Conservation (phyloP, 2,329 filamentous ascomycete species). For the Fusarium praegraminearum region DNA sequence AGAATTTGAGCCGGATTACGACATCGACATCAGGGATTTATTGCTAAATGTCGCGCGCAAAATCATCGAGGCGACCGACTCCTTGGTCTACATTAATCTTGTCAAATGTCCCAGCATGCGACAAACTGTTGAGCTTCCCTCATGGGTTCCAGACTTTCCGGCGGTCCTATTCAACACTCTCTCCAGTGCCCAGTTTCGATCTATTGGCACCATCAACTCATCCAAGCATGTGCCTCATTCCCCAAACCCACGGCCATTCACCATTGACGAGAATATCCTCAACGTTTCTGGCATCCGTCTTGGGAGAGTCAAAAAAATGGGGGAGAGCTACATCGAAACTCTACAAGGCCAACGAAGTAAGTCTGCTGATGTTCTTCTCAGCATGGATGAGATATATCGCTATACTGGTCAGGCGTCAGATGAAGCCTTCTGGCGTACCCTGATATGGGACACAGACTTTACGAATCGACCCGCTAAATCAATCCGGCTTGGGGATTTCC, state of each 20-base stretch:
- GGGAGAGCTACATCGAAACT: not conserved
- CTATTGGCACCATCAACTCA: not conserved
- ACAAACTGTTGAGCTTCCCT: not conserved
- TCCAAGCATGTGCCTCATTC: not conserved
- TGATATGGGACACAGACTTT: not conserved
- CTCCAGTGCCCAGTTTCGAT: not conserved
- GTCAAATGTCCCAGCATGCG: not conserved
- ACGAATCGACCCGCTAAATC: not conserved
- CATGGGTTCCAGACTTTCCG: conserved; percentile 1
- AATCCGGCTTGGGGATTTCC: not conserved
- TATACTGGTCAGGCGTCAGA: not conserved
- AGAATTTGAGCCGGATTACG: conserved; percentile 1
- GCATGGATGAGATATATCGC: not conserved
- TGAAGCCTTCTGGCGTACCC: conserved; percentile 5
- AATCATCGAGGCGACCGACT: conserved; percentile 7
- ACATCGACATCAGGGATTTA: not conserved
- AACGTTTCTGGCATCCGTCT: not conserved
- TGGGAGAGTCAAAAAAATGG: not conserved
- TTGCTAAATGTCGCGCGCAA: not conserved
- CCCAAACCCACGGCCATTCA: not conserved
- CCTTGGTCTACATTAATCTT: not conserved
- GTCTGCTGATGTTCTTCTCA: not conserved
- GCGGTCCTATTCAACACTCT: not conserved
- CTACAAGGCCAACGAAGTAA: not conserved
- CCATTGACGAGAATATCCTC: accelerated